These are phyloP conservation scores for Mycena olivaceomarginata DNA, from an alignment of 768 basidiomycete species.

Conservation along the genomic window DNA sequence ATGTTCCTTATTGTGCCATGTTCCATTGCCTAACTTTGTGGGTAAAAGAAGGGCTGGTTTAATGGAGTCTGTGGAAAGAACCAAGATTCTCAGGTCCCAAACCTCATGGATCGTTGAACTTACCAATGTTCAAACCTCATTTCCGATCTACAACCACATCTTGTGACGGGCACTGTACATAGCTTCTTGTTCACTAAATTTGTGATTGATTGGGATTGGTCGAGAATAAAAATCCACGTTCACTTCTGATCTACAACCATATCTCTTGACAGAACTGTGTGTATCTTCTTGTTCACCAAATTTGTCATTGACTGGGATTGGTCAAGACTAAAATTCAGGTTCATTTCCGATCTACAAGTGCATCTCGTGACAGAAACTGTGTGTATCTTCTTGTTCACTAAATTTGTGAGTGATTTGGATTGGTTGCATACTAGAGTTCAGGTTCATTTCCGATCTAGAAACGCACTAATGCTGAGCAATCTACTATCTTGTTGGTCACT, in stretches of 20 bases:
- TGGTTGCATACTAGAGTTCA: neutral
- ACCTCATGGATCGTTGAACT: no score
- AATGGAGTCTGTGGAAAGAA: no score
- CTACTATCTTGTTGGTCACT: conserved; percentile 8
- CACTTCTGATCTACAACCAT: neutral
- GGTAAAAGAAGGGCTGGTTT: no score
- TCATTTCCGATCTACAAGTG: conserved; percentile 11
- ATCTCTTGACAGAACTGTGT: neutral
- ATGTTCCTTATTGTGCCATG: no score
- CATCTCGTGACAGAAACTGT: conserved; percentile 1
- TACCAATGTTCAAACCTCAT: no score
- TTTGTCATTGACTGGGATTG: no score
- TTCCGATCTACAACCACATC: neutral
- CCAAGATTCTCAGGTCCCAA: no score
- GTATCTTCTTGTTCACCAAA: neutral
- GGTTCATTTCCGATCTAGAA: conserved; percentile 4
- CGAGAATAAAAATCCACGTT: neutral
- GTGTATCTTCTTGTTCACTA: conserved; percentile 5
- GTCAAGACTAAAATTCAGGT: neutral
- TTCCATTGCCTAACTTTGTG: no score
- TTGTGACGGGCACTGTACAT: neutral
- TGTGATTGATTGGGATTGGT: no score
- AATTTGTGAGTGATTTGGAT: neutral
- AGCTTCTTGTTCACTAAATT: neutral
- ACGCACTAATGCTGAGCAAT: conserved; percentile 1